Evolutionary conservation across 306 rosid genomes (phyloP).

Genomic region (Rosa rugosa): DNA sequence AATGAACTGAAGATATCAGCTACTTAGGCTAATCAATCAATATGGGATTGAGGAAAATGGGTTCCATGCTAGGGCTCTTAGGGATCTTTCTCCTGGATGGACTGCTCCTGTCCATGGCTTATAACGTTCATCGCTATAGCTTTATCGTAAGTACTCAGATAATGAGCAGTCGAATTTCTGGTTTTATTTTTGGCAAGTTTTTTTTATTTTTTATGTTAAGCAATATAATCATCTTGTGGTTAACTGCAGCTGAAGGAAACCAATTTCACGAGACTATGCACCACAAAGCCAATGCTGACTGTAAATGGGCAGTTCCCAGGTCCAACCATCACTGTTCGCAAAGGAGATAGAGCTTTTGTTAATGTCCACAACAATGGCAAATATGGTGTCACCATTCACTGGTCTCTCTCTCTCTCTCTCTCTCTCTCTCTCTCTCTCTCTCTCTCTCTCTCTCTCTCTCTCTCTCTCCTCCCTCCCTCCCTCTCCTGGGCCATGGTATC

Average conservation of each 20-base stretch:
- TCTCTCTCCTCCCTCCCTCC: too few species aligned
- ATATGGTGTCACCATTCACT: conserved; percentile 22
- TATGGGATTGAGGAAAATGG: not conserved
- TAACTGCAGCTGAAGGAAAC: conserved; percentile 26
- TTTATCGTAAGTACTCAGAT: conserved; percentile 16
- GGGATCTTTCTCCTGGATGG: conserved; percentile 14
- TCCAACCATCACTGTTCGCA: not conserved
- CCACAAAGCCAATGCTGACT: conserved; percentile 25
- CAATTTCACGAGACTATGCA: conserved; percentile 24
- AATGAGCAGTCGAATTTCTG: not conserved
- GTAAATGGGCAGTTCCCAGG: conserved; percentile 29
- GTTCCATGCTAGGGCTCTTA: conserved; percentile 4
- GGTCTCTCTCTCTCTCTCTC: conserved; percentile 8
- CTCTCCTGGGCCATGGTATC: too few species aligned
- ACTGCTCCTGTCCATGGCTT: not conserved
- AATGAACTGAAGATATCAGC: too few species aligned
- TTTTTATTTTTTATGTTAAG: too few species aligned
- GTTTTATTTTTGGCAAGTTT: too few species aligned
- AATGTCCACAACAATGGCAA: not conserved
- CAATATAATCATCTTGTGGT: not conserved
- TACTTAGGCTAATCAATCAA: not conserved
- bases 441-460: too few species aligned
- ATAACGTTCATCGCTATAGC: conserved; percentile 22
- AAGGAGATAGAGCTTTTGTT: not conserved
- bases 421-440: not conserved